Conservation (phyloP, 228 moss, liverwort and hornwort genomes). For the Sphagnum fallax region DNA sequence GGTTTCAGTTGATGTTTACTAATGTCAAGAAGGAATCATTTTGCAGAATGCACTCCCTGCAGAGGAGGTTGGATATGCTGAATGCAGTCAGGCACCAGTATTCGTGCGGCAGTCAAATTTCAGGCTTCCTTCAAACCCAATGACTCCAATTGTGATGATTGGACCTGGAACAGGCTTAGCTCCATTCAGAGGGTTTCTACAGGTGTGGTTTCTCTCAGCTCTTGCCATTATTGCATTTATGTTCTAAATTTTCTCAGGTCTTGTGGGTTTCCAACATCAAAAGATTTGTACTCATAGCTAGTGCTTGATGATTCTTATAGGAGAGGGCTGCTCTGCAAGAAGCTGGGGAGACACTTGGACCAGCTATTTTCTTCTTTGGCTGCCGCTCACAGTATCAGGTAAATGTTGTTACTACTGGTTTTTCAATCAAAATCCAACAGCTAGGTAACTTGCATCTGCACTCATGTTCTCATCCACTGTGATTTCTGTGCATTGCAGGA, state of each 20-base stretch:
- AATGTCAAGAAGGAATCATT: background rate
- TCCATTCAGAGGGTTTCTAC: slow-evolving; percentile 84
- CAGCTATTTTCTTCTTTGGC: slow-evolving; percentile 74
- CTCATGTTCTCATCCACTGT: too few relatives aligned
- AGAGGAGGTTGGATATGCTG: slow-evolving; percentile 16
- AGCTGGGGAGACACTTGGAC: slow-evolving; percentile 47
- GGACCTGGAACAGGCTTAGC: slow-evolving; percentile 91
- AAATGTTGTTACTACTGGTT: background rate
- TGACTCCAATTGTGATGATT: slow-evolving; percentile 69
- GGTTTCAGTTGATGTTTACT: too few relatives aligned
- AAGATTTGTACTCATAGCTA: too few relatives aligned
- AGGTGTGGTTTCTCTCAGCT: slow-evolving; percentile 18
- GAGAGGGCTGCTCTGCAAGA: slow-evolving; percentile 59
- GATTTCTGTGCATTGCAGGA: slow-evolving; percentile 26
- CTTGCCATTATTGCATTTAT: background rate
- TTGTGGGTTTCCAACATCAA: too few relatives aligned
- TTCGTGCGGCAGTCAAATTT: slow-evolving; percentile 84
- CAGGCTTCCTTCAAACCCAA: slow-evolving; percentile 48
- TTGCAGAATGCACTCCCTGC: slow-evolving; percentile 28
- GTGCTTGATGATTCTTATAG: slow-evolving; percentile 5
- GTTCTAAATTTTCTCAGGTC: too few relatives aligned
- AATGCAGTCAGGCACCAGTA: slow-evolving; percentile 60
- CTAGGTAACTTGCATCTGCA: too few relatives aligned
- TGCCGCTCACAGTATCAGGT: slow-evolving; percentile 64
- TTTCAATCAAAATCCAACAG: too few relatives aligned